These are phyloP conservation scores for Alectoria sarmentosa DNA, from an alignment of 495 filamentous ascomycete genomes.

Conservation along the genomic window DNA sequence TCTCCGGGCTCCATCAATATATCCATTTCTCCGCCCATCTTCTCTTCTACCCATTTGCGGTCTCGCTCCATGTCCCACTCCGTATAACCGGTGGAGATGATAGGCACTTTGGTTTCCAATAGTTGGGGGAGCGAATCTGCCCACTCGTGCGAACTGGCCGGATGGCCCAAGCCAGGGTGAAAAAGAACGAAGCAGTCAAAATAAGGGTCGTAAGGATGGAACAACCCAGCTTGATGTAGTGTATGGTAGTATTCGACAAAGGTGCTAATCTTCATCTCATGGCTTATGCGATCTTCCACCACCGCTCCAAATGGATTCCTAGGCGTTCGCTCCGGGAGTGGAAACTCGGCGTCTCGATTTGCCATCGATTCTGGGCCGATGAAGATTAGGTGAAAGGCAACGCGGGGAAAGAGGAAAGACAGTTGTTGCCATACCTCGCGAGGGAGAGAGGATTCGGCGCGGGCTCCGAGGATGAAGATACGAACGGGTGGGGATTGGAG, in stretches of 20 bases:
- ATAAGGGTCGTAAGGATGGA: constrained; percentile 93
- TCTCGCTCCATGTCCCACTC: constrained; percentile 91
- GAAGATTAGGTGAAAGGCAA: constrained; percentile 35
- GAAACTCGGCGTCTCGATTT: constrained; percentile 83
- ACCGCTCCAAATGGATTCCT: constrained; percentile 87
- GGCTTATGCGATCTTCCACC: constrained; percentile 78
- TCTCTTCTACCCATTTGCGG: constrained; percentile 78
- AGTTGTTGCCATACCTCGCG: constrained; percentile 92
- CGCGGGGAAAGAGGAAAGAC: constrained; percentile 77
- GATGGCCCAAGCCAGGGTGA: constrained; percentile 92
- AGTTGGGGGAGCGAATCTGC: constrained; percentile 79
- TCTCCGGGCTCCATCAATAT: constrained; percentile 85
- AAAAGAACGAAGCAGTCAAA: constrained; percentile 95
- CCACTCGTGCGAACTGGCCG: constrained; percentile 90
- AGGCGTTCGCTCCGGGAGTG: constrained; percentile 74
- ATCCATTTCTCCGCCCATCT: constrained; percentile 82
- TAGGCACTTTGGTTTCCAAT: constrained; percentile 88
- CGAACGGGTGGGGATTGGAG: constrained; percentile 79
- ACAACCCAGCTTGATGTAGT: constrained; percentile 78
- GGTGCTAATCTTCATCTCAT: constrained; percentile 88
- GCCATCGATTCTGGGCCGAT: constrained; percentile 91
- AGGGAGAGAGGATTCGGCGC: constrained; percentile 91
- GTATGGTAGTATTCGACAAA: constrained; percentile 99
- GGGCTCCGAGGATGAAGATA: constrained; percentile 90
- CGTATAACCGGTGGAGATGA: constrained; percentile 92